Percentiles rank a stretch among this genome's conserved stretches.
Conservation (phyloP, 2,329 filamentous ascomycete genomes). For the Pseudogymnoascus sp. region DNA sequence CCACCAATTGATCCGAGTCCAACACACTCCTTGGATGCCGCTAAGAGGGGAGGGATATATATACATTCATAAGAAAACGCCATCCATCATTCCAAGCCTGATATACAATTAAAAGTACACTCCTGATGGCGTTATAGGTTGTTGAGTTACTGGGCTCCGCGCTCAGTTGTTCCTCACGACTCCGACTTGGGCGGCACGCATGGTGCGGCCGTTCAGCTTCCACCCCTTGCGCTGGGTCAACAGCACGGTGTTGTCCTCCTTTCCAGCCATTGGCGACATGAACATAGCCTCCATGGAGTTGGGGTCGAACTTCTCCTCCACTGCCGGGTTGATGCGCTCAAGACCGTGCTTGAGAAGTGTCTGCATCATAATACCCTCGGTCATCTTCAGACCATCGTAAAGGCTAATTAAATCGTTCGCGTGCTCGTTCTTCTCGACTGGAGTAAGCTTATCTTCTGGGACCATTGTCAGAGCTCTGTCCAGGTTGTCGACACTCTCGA, state of each 20-base stretch:
- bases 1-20: conserved; percentile 9
- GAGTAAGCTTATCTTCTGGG: conserved; percentile 60
- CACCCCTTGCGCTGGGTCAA: conserved; percentile 94
- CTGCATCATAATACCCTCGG: conserved; percentile 75
- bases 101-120: conserved; percentile 10
- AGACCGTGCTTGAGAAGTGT: conserved; percentile 92
- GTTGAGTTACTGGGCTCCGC: not conserved
- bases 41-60: conserved; percentile 11
- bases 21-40: conserved; percentile 8
- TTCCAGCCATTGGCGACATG: conserved; percentile 77
- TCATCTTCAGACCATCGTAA: conserved; percentile 91
- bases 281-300: conserved; percentile 96
- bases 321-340: conserved; percentile 72
- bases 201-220: conserved; percentile 78
- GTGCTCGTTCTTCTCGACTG: conserved; percentile 41
- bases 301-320: conserved; percentile 81
- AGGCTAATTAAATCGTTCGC: conserved; percentile 69
- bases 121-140: conserved; percentile 8
- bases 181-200: conserved; percentile 91
- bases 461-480: conserved; percentile 84
- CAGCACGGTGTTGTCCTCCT: conserved; percentile 87
- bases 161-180: conserved; percentile 68
- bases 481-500: conserved; percentile 94
- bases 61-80: conserved; percentile 8
- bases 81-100: conserved; percentile 6